Evolutionary conservation across 2,329 filamentous ascomycete species (phyloP).

Genomic region (Alternaria infectoria): DNA sequence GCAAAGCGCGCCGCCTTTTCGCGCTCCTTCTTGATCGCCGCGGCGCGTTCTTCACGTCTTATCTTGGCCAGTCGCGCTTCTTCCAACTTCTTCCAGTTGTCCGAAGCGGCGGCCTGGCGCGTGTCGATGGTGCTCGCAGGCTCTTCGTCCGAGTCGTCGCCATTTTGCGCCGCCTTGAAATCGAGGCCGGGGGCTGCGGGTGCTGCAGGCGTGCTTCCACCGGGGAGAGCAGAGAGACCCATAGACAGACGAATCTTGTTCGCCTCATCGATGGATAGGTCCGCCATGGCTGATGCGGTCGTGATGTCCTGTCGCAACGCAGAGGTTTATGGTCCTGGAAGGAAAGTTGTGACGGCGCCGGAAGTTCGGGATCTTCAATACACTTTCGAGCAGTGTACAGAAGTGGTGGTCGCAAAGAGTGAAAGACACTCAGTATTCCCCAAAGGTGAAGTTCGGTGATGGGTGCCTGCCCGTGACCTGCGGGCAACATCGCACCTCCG

Average conservation of each 20-base stretch:
- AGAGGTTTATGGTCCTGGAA: neutral
- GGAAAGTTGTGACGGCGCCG: neutral
- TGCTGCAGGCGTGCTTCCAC: slow-evolving; percentile 65
- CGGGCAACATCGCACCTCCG: slow-evolving; percentile 10
- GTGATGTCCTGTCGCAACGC: neutral
- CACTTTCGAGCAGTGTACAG: neutral
- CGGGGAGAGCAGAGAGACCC: slow-evolving; percentile 87
- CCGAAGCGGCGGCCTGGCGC: slow-evolving; percentile 73
- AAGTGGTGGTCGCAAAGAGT: neutral
- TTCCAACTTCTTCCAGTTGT: slow-evolving; percentile 74
- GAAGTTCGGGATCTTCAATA: neutral
- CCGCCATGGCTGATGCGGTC: slow-evolving; percentile 30
- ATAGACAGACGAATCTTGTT: slow-evolving; percentile 90
- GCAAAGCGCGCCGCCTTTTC: slow-evolving; percentile 80
- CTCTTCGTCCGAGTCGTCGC: slow-evolving; percentile 67
- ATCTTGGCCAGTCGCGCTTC: slow-evolving; percentile 76
- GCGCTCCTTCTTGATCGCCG: slow-evolving; percentile 83
- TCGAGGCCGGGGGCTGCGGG: slow-evolving; percentile 59
- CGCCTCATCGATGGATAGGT: slow-evolving; percentile 77
- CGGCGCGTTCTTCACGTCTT: slow-evolving; percentile 79
- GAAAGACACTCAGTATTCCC: neutral
- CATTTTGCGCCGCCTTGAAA: slow-evolving; percentile 61
- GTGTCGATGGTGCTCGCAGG: slow-evolving; percentile 83
- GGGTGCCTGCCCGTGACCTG: neutral
- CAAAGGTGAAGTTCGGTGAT: neutral